Percentiles rank a stretch among this genome's conserved stretches.
Conservation (phyloP, 768 basidiomycete genomes). For the Leccinum disarticulatum region DNA sequence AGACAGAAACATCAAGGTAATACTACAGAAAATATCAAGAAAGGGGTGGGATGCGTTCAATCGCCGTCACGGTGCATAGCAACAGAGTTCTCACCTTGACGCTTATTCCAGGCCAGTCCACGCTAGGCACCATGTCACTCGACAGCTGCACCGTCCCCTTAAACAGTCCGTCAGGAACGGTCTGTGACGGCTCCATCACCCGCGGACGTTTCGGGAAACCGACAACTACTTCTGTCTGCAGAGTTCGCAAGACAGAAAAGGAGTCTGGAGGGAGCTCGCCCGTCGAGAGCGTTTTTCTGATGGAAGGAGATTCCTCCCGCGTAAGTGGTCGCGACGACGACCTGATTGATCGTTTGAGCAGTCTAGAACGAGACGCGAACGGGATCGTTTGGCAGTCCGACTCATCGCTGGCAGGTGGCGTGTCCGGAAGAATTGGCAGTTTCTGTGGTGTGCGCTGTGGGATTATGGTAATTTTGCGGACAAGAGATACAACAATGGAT, state of each 20-base stretch:
- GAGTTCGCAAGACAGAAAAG: constrained; percentile 25
- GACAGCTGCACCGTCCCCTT: constrained; percentile 57
- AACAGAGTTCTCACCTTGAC: constrained; percentile 53
- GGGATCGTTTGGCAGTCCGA: constrained; percentile 27
- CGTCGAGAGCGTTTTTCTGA: constrained; percentile 27
- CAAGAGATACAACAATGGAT: constrained; percentile 64
- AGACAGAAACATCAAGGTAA: constrained; percentile 69
- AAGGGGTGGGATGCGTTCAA: constrained; percentile 6
- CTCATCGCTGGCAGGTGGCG: constrained; percentile 50
- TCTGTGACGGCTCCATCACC: constrained; percentile 44
- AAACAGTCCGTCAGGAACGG: constrained; percentile 67
- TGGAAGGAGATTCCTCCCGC: constrained; percentile 6
- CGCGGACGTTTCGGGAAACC: constrained; percentile 72
- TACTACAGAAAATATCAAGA: constrained; percentile 43
- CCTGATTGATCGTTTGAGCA: constrained; percentile 35
- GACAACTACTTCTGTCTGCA: constrained; percentile 47
- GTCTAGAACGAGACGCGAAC: constrained; percentile 10
- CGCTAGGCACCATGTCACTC: constrained; percentile 60
- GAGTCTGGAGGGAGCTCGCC: constrained; percentile 19
- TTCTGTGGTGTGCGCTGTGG: constrained; percentile 37
- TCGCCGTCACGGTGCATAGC: constrained; percentile 4
- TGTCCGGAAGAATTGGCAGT: constrained; percentile 49
- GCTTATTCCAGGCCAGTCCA: constrained; percentile 65
- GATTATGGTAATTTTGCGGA: constrained; percentile 58
- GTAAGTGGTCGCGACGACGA: constrained; percentile 16